Base-by-base conservation (phyloP, 805 yeast species). In the Candida caryicola region DNA sequence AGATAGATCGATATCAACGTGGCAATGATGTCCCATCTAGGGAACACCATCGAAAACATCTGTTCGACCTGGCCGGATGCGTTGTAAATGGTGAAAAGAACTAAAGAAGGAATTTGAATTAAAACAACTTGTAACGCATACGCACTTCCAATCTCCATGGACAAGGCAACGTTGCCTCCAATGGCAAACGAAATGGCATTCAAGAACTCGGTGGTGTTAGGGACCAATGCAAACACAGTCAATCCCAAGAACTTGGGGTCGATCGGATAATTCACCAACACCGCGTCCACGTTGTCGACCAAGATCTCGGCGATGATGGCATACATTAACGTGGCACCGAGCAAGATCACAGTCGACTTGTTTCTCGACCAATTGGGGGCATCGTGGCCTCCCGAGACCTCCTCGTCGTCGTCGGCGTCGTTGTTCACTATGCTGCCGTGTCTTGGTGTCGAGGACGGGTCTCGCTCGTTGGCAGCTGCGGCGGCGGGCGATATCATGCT, bases 101-200 rank as follows among this genome's bases (percentile, higher is more conserved):
- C 95, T 55, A 93, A 74, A 2, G 93, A 81, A 1, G 99, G 99
- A 33, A 93, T 86, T 59, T 93, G 99, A 47, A 93, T 72, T 41
- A 93, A 69, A 50, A 96, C 91, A 12, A 93, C 99, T 60, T 93
- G 99, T 42, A 93, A 71, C 0, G 96, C 99, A 58, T 93, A 93
- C 0, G 99, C 99, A 45, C 95, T 82, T 43, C 99, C 99, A 60
- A 93, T 93, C 58, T 93, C 99, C 95, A 93, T 86, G 2, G 96
- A 86, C 32, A 93, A 69, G 0, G 99, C 96, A 38, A 93, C 96
- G 50, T 93, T 93, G 1, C 99, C 99, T 50, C 91, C 81, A 50
- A 88, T 79, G 0, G 99, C 99, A 68, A 93, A 93, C 17, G 96
- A 89, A 40, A 93, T 90, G 52, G 98, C 99, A 62, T 93, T 93